Base-by-base conservation (phyloP, 495 filamentous ascomycete genomes). In the Penicillium roqueforti region DNA sequence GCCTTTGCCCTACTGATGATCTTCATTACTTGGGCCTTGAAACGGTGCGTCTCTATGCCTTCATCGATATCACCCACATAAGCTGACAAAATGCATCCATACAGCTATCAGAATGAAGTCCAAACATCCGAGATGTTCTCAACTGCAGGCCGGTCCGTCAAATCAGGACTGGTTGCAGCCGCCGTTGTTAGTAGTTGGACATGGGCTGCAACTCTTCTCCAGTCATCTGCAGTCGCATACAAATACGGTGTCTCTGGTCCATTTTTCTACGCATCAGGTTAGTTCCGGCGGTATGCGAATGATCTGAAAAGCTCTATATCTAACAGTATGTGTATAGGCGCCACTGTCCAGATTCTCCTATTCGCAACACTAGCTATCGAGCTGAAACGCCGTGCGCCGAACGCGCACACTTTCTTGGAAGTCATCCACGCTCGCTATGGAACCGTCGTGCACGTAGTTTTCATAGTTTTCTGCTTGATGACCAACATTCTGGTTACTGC, bases 81-180 rank as follows among this genome's bases (percentile, higher is more conserved):
- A 19, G 22, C 49, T 40, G 14, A 43, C 45, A n/a, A 25, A 22
- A 34, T 22, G 28, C 4, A 9, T 13, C 36, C 18, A 36, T 31
- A 28, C 46, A 84, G 84, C 59, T 97, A 96, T 66, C 92, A 96
- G 67, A 80, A 90, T 76, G 92, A 97, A 72, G 80, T 96, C 6
- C 92, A 96, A 72, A 97, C 92, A 1, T 95, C 89, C 0, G 92
- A 97, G 72, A 96, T 95, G 88, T 97, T 97, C 81, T 91, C 83
- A 55, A 97, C 92, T 2, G 92, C 92, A 43, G 92, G 92, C 16
- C 78, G 92, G 42, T 95, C 92, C 9, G 92, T 97, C 61, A 97
- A 96, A 62, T 92, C 89, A 11, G 92, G 92, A 45, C 77, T 97
- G 16, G 92, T 97, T n/a, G 89, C 90, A 4, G 87, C 88, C 26